These are phyloP conservation scores for Hypocrella siamensis DNA, from an alignment of 2,329 filamentous ascomycete genomes.

Conservation along the genomic window DNA sequence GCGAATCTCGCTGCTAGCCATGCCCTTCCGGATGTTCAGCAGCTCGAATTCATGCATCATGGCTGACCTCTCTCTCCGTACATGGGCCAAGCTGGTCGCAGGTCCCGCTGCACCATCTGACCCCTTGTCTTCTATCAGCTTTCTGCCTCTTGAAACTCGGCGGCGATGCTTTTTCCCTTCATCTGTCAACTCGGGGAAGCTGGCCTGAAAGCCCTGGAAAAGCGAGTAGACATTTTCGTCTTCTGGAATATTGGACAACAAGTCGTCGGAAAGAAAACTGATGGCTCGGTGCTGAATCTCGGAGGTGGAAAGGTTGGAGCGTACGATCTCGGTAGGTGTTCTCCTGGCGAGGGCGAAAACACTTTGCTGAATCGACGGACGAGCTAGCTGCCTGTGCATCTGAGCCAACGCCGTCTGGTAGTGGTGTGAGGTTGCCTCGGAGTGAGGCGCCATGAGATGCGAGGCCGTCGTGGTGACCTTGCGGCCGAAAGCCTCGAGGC, in stretches of 20 bases:
- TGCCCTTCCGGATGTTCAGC: slow-evolving; percentile 85
- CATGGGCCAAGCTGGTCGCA: slow-evolving; percentile 51
- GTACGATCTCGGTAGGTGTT: slow-evolving; percentile 84
- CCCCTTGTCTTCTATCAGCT: slow-evolving; percentile 47
- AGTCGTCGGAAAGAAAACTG: slow-evolving; percentile 75
- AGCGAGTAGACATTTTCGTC: slow-evolving; percentile 76
- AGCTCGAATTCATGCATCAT: slow-evolving; percentile 81
- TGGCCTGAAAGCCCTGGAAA: slow-evolving; percentile 93
- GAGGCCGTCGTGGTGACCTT: slow-evolving; percentile 91
- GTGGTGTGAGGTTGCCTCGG: slow-evolving; percentile 39
- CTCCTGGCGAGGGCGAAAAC: slow-evolving; percentile 86
- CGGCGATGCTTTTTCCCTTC: slow-evolving; percentile 56
- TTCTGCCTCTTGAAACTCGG: slow-evolving; percentile 58
- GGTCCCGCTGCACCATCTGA: slow-evolving; percentile 36
- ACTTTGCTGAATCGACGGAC: slow-evolving; percentile 70
- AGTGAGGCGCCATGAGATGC: slow-evolving; percentile 63
- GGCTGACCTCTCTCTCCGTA: slow-evolving; percentile 66
- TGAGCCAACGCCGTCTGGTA: slow-evolving; percentile 82
- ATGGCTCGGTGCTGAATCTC: slow-evolving; percentile 93
- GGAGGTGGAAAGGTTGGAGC: slow-evolving; percentile 72
- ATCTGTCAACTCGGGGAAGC: slow-evolving; percentile 56
- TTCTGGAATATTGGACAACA: slow-evolving; percentile 79
- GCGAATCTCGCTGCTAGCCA: slow-evolving; percentile 89
- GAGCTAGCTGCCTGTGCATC: slow-evolving; percentile 75
- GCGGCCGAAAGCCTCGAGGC: slow-evolving; percentile 81